These are phyloP conservation scores for Tieghemostelium lacteum DNA, from an alignment of 78 protist genomes.

Conservation along the genomic window DNA sequence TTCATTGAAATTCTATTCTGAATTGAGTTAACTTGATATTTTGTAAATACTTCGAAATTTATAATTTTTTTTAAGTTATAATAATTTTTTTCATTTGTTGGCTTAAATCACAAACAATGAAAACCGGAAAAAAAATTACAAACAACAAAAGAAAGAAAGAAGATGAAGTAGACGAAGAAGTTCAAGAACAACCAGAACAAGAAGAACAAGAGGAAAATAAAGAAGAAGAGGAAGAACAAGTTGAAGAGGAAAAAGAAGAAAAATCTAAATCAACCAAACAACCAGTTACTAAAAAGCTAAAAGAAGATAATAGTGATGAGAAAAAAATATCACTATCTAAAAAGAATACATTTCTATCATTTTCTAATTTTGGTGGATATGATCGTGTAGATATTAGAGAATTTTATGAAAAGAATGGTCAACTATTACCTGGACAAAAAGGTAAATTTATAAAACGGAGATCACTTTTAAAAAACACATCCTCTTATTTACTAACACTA, in stretches of 20 bases:
- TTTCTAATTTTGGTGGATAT: background rate
- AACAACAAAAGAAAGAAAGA: background rate
- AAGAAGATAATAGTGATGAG: background rate
- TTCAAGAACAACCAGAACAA: background rate
- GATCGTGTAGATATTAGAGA: background rate
- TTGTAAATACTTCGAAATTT: too few species aligned
- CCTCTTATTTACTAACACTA: background rate
- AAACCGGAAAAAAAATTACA: background rate
- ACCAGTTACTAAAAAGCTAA: background rate
- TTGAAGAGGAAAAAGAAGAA: background rate
- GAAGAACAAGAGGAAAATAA: background rate
- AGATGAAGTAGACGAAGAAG: background rate
- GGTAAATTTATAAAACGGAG: background rate
- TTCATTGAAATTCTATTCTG: too few species aligned
- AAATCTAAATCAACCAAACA: background rate
- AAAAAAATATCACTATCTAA: too few species aligned
- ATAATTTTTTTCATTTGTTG: background rate
- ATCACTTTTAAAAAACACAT: background rate
- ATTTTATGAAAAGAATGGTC: background rate
- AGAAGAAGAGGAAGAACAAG: constrained; percentile 4
- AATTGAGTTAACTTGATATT: too few species aligned
- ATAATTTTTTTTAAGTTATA: too few species aligned
- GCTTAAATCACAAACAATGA: background rate
- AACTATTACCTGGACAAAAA: background rate
- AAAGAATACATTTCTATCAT: background rate